Evolutionary conservation across 2,329 filamentous ascomycete species (phyloP).

Genomic region (Simplicillium aogashimaense): DNA sequence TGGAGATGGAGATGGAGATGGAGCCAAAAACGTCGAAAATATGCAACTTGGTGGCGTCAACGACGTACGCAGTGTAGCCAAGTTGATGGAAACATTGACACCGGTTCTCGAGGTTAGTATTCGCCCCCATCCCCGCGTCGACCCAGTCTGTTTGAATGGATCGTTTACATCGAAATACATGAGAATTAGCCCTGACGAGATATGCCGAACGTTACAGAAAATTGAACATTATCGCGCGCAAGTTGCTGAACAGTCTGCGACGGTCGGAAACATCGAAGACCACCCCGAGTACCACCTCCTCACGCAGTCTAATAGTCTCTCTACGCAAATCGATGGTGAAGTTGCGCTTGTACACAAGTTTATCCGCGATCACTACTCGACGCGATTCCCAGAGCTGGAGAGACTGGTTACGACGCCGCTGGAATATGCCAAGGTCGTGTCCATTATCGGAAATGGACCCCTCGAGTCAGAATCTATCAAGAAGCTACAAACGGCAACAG

Average conservation of each 20-base stretch:
- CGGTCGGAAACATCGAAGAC: slow-evolving; percentile 78
- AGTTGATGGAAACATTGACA: slow-evolving; percentile 70
- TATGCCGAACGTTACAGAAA: slow-evolving; percentile 52
- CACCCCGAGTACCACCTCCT: slow-evolving; percentile 85
- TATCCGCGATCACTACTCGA: slow-evolving; percentile 90
- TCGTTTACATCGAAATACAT: slow-evolving; percentile 52
- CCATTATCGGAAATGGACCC: slow-evolving; percentile 85
- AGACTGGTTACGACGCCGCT: slow-evolving; percentile 81
- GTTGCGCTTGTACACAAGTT: slow-evolving; percentile 92
- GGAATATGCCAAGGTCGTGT: slow-evolving; percentile 91
- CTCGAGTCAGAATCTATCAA: slow-evolving; percentile 77
- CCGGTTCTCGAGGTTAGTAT: slow-evolving; percentile 71
- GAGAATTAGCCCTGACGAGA: slow-evolving; percentile 59
- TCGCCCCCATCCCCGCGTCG: slow-evolving; percentile 5
- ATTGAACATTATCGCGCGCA: slow-evolving; percentile 67
- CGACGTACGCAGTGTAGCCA: slow-evolving; percentile 71
- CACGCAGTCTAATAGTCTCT: slow-evolving; percentile 80
- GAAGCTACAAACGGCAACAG: slow-evolving; percentile 60
- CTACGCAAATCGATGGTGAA: slow-evolving; percentile 87
- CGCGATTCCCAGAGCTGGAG: slow-evolving; percentile 88
- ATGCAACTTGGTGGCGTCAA: slow-evolving; percentile 65
- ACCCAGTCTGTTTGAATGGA: slow-evolving; percentile 7
- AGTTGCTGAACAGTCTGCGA: slow-evolving; percentile 51
- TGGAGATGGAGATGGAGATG: slow-evolving; percentile 49
- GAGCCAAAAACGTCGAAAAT: slow-evolving; percentile 73